These are phyloP conservation scores for Capsicum pubescens DNA, from an alignment of 257 asterid species.

Conservation along the genomic window DNA sequence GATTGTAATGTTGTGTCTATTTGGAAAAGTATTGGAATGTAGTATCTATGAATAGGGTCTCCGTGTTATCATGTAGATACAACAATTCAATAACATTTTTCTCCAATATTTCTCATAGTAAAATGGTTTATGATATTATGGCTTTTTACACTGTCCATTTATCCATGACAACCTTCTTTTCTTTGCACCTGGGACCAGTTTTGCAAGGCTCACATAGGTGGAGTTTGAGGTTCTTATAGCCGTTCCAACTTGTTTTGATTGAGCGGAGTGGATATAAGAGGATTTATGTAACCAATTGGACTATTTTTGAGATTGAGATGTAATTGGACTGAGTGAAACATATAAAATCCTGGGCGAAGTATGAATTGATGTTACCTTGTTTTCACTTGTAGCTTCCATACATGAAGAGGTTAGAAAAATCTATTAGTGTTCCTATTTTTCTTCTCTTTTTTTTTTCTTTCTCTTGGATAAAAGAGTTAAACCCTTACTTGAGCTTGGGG, in stretches of 20 bases:
- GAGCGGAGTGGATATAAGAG: not conserved
- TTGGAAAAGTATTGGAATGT: too few relatives aligned
- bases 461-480: not conserved
- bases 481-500: not conserved
- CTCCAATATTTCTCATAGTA: not conserved
- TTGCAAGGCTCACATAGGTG: not conserved
- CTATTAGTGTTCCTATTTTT: not conserved
- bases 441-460: not conserved
- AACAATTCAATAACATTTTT: too few relatives aligned
- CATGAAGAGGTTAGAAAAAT: not conserved
- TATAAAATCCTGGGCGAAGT: not conserved
- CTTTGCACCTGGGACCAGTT: not conserved
- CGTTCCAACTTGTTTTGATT: not conserved
- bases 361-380: not conserved
- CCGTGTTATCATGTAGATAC: too few relatives aligned
- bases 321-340: not conserved
- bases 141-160: not conserved
- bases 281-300: not conserved
- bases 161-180: not conserved
- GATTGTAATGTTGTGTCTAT: too few relatives aligned
- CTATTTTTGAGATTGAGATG: not conserved
- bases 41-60: too few relatives aligned
- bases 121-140: not conserved
- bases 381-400: not conserved
- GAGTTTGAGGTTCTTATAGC: slow-evolving; percentile 1